Evolutionary conservation across 1,284 basidiomycete genomes (phyloP).

Genomic region (Coriolopsis trogii): DNA sequence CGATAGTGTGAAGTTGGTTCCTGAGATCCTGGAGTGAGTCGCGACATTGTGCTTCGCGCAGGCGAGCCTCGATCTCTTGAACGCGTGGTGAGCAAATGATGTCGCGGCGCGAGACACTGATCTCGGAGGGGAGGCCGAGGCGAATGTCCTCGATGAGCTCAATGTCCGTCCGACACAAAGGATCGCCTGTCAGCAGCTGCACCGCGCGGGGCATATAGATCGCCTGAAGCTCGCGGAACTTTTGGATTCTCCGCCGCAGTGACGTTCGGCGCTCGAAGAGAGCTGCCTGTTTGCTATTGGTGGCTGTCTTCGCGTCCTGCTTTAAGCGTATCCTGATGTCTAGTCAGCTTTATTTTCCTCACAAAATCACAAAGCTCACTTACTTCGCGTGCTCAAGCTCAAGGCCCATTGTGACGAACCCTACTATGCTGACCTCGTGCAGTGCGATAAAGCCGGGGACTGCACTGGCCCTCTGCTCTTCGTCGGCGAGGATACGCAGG

Average conservation of each 20-base stretch:
- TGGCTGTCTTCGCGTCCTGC: background rate
- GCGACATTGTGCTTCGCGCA: slow-evolving; percentile 33
- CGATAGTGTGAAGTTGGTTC: slow-evolving; percentile 30
- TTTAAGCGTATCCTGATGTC: background rate
- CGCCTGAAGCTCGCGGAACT: slow-evolving; percentile 4
- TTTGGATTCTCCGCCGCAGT: background rate
- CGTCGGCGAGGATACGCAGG: background rate
- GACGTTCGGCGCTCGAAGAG: slow-evolving; percentile 5
- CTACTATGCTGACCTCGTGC: slow-evolving; percentile 3
- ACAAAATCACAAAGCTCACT: background rate
- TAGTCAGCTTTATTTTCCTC: background rate
- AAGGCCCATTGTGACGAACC: slow-evolving; percentile 13
- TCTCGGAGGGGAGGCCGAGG: slow-evolving; percentile 14
- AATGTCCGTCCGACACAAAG: background rate
- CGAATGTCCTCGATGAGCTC: slow-evolving; percentile 11
- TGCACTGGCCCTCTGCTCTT: slow-evolving; percentile 1
- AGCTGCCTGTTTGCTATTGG: background rate
- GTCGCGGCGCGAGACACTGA: background rate
- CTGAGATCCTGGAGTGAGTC: slow-evolving; percentile 32
- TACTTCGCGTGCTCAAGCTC: slow-evolving; percentile 19
- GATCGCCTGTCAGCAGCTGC: background rate
- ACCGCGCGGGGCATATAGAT: slow-evolving; percentile 13
- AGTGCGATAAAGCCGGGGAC: background rate
- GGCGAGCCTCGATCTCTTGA: slow-evolving; percentile 26
- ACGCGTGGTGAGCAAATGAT: background rate